Conservation (phyloP, 2,329 filamentous ascomycete genomes). For the Periglandula ipomoeae region DNA sequence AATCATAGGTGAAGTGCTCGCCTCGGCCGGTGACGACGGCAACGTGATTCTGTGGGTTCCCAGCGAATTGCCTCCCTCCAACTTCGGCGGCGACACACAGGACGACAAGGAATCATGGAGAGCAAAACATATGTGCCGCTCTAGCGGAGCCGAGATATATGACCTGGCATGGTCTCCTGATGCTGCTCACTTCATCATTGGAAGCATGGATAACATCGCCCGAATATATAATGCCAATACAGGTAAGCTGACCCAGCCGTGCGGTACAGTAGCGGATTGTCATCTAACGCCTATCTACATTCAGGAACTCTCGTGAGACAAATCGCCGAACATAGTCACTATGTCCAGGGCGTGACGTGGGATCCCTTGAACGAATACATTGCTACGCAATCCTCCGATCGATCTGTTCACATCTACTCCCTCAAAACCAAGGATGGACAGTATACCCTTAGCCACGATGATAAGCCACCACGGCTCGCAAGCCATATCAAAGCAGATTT, state of each 20-base stretch:
- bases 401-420: constrained; percentile 95
- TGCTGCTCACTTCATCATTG: constrained; percentile 89
- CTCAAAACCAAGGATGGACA: constrained; percentile 94
- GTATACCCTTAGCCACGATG: constrained; percentile 63
- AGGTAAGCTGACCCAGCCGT: constrained; percentile 41
- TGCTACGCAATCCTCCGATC: constrained; percentile 94
- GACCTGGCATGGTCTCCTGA: constrained; percentile 99
- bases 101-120: constrained; percentile 97
- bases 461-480: constrained; percentile 69
- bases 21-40: constrained; percentile 92
- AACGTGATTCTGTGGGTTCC: constrained; percentile 96
- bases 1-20: constrained; percentile 72
- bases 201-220: constrained; percentile 98
- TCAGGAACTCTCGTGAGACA: constrained; percentile 65
- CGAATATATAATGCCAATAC: constrained; percentile 92
- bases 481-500: constrained; percentile 77
- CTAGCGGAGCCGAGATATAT: constrained; percentile 92
- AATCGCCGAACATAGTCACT: constrained; percentile 95
- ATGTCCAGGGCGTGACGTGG: constrained; percentile 97
- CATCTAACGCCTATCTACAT: constrained; percentile 3
- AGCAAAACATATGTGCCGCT: constrained; percentile 95
- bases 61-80: constrained; percentile 60
- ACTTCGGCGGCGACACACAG: constrained; percentile 72
- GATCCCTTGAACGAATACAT: constrained; percentile 97
- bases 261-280: constrained; percentile 1